These are phyloP conservation scores for Cryptococcus hybrid DNA, from an alignment of 1,284 basidiomycete genomes.

Conservation along the genomic window DNA sequence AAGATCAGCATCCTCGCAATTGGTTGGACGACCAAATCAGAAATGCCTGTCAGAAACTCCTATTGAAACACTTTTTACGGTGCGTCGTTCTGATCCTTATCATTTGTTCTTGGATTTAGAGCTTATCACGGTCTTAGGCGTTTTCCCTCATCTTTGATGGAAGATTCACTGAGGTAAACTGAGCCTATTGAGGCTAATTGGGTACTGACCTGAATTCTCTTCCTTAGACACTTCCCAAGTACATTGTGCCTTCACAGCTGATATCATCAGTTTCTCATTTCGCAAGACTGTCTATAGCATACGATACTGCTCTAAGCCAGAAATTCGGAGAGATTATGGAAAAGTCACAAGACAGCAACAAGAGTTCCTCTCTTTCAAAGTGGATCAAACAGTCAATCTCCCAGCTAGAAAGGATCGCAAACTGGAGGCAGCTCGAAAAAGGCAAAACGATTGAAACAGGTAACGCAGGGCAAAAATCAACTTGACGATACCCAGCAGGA, in stretches of 20 bases:
- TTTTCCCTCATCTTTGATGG: constrained; percentile 15
- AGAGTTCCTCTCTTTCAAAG: neutral
- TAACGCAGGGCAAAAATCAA: neutral
- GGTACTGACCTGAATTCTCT: neutral
- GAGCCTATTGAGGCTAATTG: too few species aligned
- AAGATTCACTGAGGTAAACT: constrained; percentile 1
- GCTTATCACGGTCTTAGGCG: too few species aligned
- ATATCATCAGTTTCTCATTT: constrained; percentile 2
- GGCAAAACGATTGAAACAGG: neutral
- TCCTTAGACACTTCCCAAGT: neutral
- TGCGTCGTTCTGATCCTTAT: too few species aligned
- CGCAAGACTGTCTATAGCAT: neutral
- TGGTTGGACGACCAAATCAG: too few species aligned
- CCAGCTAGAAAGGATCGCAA: neutral
- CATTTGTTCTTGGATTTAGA: too few species aligned
- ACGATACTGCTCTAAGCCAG: constrained; percentile 2
- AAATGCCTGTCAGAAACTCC: too few species aligned
- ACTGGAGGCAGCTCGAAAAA: neutral
- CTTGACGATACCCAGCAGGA: neutral
- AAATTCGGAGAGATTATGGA: neutral
- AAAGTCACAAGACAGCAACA: neutral
- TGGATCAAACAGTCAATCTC: neutral
- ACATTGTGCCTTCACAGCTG: neutral
- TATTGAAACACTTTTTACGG: too few species aligned
- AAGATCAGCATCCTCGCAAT: neutral